Conservation (phyloP, 768 basidiomycete species). For the Auricularia heimuer region DNA sequence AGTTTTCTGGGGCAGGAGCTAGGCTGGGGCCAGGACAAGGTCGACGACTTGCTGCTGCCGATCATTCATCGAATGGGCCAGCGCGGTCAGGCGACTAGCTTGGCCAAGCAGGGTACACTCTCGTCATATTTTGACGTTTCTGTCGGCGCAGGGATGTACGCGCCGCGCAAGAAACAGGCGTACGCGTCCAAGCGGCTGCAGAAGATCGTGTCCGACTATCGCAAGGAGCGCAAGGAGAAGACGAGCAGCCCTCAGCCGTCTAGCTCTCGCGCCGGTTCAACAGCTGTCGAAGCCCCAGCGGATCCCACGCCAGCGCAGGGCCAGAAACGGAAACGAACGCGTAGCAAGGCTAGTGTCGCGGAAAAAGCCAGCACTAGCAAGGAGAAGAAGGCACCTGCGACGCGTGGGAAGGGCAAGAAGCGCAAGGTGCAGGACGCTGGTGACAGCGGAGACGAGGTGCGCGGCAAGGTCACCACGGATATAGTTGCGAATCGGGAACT, state of each 20-base stretch:
- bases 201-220: constrained; percentile 73
- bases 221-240: constrained; percentile 29
- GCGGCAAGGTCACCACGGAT: neutral
- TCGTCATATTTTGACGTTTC: constrained; percentile 65
- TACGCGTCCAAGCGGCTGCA: constrained; percentile 83
- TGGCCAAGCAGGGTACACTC: constrained; percentile 72
- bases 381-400: neutral
- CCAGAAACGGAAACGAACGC: neutral
- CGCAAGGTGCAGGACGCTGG: neutral
- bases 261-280: neutral
- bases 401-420: neutral
- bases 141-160: constrained; percentile 56
- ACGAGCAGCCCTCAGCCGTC: neutral
- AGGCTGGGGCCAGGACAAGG: constrained; percentile 71
- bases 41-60: constrained; percentile 83
- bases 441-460: neutral
- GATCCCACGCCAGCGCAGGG: neutral
- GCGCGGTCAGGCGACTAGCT: constrained; percentile 52
- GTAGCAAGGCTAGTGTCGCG: neutral
- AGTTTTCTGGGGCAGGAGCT: constrained; percentile 68
- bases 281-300: neutral
- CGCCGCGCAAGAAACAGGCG: constrained; percentile 69
- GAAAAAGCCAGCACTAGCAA: neutral
- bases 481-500: neutral
- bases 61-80: constrained; percentile 85